Base-by-base conservation (phyloP, 2,329 filamentous ascomycete species). In the Claviceps arundinis region DNA sequence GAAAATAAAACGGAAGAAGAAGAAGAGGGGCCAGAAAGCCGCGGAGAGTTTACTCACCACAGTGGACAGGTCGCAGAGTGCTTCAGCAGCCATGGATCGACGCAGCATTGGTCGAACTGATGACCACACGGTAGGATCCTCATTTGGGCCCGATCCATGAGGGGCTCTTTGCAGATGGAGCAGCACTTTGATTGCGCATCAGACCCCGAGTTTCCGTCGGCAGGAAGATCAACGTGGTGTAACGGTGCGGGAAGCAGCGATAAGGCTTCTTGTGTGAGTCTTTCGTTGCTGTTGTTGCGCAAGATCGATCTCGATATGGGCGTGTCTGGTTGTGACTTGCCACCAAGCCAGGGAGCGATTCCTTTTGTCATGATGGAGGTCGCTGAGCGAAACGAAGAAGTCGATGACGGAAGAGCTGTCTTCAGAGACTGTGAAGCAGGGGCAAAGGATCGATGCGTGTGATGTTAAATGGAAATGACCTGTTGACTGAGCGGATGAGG, bases 61-160 rank as follows among this genome's bases (percentile, higher is more conserved):
- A 54, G 41, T 5, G 52, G 52, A 46, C 52, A 54, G 14, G 52
- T 51, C 4, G 49, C 45, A 19, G 52, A 48, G 26, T 37, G 49
- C 22, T 24, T 46, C 22, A 46, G 26, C 2, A 51, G 37, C 52
- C 52, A 51, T 16, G 52, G 49, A 14, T 54, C 52, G 41, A 51
- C 30, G 46, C 52, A 54, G 37, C 22, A 13, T 30, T 37, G 38
- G 26, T 54, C 49, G 24, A 51, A 51, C 22, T 37, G 45, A 41
- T 54, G 52, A 2, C 52, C 52, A 9, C 52, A 54, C 13, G 48
- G 41, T 3, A 54, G 41, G 17, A 38, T 37, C 13, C 52, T 44
- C 16, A 54, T n/a, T 24, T 54, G 38, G 6, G 17, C 34, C 9
- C 52, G 45, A 2, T 54, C 45, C 13, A 47, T 24, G 7, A 54